These are phyloP conservation scores for Coleophoma crateriformis DNA, from an alignment of 2,329 filamentous ascomycete species.

Conservation along the genomic window DNA sequence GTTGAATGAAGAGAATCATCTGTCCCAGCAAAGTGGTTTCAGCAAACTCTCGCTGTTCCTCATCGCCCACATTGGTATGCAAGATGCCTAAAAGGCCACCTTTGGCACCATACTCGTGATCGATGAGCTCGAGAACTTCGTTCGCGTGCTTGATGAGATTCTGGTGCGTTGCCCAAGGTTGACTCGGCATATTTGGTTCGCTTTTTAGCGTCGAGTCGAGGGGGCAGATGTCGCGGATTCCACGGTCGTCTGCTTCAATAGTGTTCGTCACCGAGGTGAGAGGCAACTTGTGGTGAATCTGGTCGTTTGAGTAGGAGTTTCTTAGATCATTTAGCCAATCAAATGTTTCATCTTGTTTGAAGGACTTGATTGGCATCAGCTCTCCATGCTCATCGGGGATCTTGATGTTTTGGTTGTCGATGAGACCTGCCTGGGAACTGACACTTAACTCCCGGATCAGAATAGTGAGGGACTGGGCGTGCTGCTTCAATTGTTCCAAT, in stretches of 20 bases:
- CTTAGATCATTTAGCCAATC: conserved; percentile 50
- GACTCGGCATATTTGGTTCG: conserved; percentile 5
- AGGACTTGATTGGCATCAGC: conserved; percentile 12
- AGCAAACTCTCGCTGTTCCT: conserved; percentile 33
- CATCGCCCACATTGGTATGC: conserved; percentile 33
- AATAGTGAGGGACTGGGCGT: conserved; percentile 50
- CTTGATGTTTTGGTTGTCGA: conserved; percentile 14
- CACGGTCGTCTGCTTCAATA: conserved; percentile 4
- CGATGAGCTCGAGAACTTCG: conserved; percentile 51
- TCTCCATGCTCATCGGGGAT: background rate
- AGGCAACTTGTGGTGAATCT: conserved; percentile 17
- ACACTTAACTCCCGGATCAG: conserved; percentile 45
- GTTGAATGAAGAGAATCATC: conserved; percentile 48
- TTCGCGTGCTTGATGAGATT: conserved; percentile 51
- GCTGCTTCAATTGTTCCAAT: conserved; percentile 52
- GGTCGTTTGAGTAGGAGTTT: conserved; percentile 39
- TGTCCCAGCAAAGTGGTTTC: conserved; percentile 51
- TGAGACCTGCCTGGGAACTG: conserved; percentile 23
- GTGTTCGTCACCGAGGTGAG: conserved; percentile 20
- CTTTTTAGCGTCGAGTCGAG: conserved; percentile 8
- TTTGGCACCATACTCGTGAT: conserved; percentile 50
- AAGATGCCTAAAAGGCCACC: conserved; percentile 52
- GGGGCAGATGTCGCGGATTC: conserved; percentile 17
- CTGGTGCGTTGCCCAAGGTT: conserved; percentile 21
- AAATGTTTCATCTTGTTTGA: conserved; percentile 42